Conservation (phyloP, 176 grass and related monocot species). For the Oryza punctata region DNA sequence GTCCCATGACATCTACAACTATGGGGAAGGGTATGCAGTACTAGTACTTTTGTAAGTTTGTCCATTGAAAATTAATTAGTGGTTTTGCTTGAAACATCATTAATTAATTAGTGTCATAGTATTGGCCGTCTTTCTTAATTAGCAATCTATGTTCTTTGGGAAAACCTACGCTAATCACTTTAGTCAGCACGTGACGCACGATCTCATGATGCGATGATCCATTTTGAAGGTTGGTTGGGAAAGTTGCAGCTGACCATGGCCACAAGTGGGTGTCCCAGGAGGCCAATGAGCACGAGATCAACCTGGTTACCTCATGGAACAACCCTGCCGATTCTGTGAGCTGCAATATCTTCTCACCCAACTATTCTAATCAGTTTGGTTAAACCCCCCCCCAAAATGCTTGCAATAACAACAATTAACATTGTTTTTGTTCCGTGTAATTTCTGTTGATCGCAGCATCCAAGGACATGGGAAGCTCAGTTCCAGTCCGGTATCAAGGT, state of each 20-base stretch:
- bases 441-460: slow-evolving; percentile 46
- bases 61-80: background rate
- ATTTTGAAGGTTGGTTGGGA: slow-evolving; percentile 60
- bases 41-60: background rate
- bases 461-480: slow-evolving; percentile 91
- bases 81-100: background rate
- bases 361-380: background rate
- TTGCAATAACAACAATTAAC: background rate
- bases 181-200: background rate
- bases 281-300: slow-evolving; percentile 43
- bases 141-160: background rate
- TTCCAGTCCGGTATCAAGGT: slow-evolving; percentile 85
- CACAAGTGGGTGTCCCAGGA: slow-evolving; percentile 77
- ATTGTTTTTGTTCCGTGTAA: background rate
- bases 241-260: slow-evolving; percentile 61
- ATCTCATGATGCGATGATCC: background rate
- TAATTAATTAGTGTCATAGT: background rate
- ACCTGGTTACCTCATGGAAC: slow-evolving; percentile 49
- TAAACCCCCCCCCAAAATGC: background rate
- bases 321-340: slow-evolving; percentile 61
- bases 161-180: background rate
- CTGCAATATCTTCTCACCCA: background rate
- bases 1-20: slow-evolving; percentile 83
- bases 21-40: slow-evolving; percentile 60
- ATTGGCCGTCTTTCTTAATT: background rate